These are phyloP conservation scores for Naganishia kalamii DNA, from an alignment of 768 basidiomycete species.

Conservation along the genomic window DNA sequence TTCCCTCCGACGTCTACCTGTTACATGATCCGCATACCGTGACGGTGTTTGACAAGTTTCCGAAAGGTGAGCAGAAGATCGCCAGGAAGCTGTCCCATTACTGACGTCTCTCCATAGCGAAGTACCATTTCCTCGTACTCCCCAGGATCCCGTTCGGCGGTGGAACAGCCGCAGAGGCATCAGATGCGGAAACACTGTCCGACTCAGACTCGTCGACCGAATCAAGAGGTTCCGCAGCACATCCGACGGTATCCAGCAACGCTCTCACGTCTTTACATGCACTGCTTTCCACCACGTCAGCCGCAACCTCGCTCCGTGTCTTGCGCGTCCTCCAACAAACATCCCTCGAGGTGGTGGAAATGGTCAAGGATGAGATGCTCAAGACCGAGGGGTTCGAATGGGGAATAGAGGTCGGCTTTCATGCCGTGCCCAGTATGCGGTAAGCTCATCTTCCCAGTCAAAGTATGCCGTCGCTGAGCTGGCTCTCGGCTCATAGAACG, in stretches of 20 bases:
- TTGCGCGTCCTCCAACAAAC: slow-evolving; percentile 58
- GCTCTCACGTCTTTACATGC: slow-evolving; percentile 19
- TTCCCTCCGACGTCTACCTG: not conserved
- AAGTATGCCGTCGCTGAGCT: not conserved
- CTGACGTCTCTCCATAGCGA: slow-evolving; percentile 48
- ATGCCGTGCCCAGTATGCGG: slow-evolving; percentile 79
- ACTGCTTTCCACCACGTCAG: slow-evolving; percentile 30
- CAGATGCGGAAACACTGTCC: not conserved
- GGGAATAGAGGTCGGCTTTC: slow-evolving; percentile 71
- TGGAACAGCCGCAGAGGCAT: not conserved
- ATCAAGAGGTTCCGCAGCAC: slow-evolving; percentile 21
- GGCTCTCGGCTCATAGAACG: slow-evolving; percentile 26
- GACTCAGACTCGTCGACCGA: not conserved
- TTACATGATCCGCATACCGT: slow-evolving; percentile 23
- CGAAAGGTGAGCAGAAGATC: slow-evolving; percentile 27
- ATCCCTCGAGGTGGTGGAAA: slow-evolving; percentile 55
- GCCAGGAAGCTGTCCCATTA: not conserved
- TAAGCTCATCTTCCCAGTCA: slow-evolving; percentile 48
- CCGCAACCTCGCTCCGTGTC: slow-evolving; percentile 44
- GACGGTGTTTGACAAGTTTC: slow-evolving; percentile 42
- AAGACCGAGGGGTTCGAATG: slow-evolving; percentile 47
- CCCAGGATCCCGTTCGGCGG: slow-evolving; percentile 53
- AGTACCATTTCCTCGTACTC: slow-evolving; percentile 81
- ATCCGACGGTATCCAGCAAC: not conserved
- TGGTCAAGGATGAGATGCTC: slow-evolving; percentile 74